These are phyloP conservation scores for Lentinula lateritia DNA, from an alignment of 768 basidiomycete genomes.

Conservation along the genomic window DNA sequence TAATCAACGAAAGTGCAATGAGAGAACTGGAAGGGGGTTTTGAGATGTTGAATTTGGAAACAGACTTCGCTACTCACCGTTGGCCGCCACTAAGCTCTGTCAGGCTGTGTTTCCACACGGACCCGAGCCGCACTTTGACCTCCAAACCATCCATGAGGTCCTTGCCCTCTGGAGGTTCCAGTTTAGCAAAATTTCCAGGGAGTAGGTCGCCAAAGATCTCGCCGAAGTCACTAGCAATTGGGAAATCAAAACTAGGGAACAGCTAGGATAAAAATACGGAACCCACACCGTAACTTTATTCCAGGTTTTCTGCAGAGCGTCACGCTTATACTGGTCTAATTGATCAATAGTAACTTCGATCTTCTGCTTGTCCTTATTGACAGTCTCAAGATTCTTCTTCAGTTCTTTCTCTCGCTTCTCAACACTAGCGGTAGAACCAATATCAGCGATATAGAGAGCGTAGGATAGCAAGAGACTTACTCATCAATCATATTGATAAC, in stretches of 20 bases:
- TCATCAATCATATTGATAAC: constrained; percentile 95
- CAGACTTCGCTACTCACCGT: constrained; percentile 43
- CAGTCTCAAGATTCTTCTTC: constrained; percentile 82
- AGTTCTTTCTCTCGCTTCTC: constrained; percentile 90
- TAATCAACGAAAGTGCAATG: constrained; percentile 95
- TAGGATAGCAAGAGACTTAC: constrained; percentile 36
- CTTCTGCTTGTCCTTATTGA: constrained; percentile 89
- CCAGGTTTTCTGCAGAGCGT: constrained; percentile 93
- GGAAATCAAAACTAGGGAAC: neutral
- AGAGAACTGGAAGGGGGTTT: constrained; percentile 61
- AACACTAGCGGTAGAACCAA: constrained; percentile 44
- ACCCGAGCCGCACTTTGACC: constrained; percentile 93
- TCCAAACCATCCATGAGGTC: constrained; percentile 94
- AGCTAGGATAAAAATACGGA: neutral
- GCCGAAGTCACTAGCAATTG: constrained; percentile 76
- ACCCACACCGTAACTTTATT: constrained; percentile 87
- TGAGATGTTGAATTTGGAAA: neutral
- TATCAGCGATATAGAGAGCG: neutral
- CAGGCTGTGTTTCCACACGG: constrained; percentile 96
- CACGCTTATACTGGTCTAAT: constrained; percentile 90
- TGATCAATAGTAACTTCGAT: constrained; percentile 93
- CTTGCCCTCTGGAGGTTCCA: constrained; percentile 89
- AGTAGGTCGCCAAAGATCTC: constrained; percentile 92
- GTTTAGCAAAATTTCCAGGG: constrained; percentile 93
- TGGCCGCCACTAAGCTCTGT: constrained; percentile 98